phyloP scores from a whole-genome alignment of 768 basidiomycete genomes.

The Russula ochroleuca region DNA sequence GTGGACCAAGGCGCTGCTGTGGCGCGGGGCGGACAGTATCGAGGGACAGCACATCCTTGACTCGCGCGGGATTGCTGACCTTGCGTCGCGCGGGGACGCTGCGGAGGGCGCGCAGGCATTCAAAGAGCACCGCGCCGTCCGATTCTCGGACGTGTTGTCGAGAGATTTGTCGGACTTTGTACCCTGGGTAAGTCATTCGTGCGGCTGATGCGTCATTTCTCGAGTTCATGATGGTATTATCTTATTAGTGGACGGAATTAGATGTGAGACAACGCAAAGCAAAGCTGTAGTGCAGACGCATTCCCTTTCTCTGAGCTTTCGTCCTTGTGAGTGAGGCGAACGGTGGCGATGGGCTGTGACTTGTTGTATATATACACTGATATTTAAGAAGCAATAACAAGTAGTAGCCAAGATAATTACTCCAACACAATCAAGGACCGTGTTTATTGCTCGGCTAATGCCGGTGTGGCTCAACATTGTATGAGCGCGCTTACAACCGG shows the following conservation, averaged over 20 bases:
- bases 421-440: no score
- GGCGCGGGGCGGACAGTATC: slow-evolving; percentile 45
- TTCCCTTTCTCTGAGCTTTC: not conserved
- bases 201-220: not conserved
- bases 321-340: not conserved
- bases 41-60: slow-evolving; percentile 55
- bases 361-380: not conserved
- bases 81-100: slow-evolving; percentile 41
- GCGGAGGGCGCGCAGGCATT: slow-evolving; percentile 48
- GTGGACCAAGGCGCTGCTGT: slow-evolving; percentile 49
- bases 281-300: slow-evolving; percentile 6
- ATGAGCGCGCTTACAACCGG: no score
- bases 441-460: not conserved
- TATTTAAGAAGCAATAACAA: not conserved
- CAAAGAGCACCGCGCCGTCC: slow-evolving; percentile 43
- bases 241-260: slow-evolving; percentile 36
- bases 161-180: slow-evolving; percentile 42
- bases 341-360: not conserved
- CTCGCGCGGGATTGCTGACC: slow-evolving; percentile 44
- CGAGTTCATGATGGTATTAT: not conserved
- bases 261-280: slow-evolving; percentile 14
- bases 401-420: no score
- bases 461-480: not conserved
- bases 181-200: slow-evolving; percentile 45
- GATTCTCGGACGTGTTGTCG: slow-evolving; percentile 44